Percentiles rank a stretch among this genome's conserved stretches.
Conservation (phyloP, 2,329 filamentous ascomycete genomes). For the Cladosporium oxysporum region DNA sequence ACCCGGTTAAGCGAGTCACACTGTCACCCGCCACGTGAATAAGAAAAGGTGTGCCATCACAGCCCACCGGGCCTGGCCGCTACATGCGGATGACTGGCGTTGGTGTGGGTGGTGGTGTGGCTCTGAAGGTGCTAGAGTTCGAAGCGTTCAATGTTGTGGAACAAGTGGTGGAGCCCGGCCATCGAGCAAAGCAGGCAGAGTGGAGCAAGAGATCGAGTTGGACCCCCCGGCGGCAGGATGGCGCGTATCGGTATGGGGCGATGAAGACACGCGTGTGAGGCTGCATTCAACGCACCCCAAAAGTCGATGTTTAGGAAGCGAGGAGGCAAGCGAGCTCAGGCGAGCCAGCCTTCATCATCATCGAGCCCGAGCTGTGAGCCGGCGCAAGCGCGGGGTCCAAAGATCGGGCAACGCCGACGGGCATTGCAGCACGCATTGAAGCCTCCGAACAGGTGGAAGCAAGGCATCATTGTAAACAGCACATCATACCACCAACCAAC, state of each 20-base stretch:
- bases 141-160: background rate
- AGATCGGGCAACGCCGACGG: background rate
- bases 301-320: conserved; percentile 6
- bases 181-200: background rate
- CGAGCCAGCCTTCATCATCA: background rate
- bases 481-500: conserved; percentile 5
- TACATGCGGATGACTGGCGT: background rate
- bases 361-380: background rate
- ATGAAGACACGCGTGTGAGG: background rate
- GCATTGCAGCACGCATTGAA: conserved; percentile 3
- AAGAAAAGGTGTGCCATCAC: background rate
- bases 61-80: background rate
- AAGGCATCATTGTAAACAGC: background rate
- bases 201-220: background rate
- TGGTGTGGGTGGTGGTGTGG: background rate
- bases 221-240: conserved; percentile 1
- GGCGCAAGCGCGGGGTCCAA: background rate
- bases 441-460: background rate
- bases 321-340: conserved; percentile 1
- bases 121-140: background rate
- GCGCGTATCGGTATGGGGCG: conserved; percentile 4
- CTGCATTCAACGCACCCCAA: background rate
- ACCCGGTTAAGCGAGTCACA: background rate
- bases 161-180: background rate
- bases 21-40: conserved; percentile 2